Evolutionary conservation across 192 early-diverging fungal species (phyloP), one percentile per base, ranked within the genome.

Genomic region (Coemansia asiatica): DNA sequence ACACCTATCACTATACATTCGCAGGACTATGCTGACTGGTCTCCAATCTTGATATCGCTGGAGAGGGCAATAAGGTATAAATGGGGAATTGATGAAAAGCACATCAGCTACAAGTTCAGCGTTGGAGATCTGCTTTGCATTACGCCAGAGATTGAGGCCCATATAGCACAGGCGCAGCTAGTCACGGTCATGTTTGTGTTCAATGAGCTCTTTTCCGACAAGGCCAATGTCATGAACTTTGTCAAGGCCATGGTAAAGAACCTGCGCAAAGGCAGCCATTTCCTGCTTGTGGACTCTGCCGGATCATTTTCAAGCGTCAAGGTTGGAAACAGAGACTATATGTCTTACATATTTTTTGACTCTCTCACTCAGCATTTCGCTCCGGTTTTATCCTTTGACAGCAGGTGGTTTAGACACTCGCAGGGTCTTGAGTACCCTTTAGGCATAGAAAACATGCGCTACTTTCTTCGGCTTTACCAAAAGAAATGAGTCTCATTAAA

Each of bases 141-240:
- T 12, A 65, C 75, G 15, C 60, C 74, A n/a, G 66, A 75, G 7
- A 66, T 89, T 0, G 68, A 85, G 56, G 29, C 63, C 16, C 55
- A 68, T 5, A 83, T 95, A 6, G 66, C 79, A 3, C 60, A 76
- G 22, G 86, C 92, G 2, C 75, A 87, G 63, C 64, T 96, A 47
- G 89, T 94, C 21, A 96, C 94, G 2, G 87, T 90, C 33, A 89
- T 95, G 84, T 98, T 96, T 86, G 85, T 96, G 0, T 83, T 98
- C 82, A 96, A 96, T 69, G 95, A 98, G 67, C 74, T 98, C 18
- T 90, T 98, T 73, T 72, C 86, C 2, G 85, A 87, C 64, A 95
- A 96, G 68, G 67, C 67, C 33, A 69, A 83, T 19, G 90, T 94
- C 49, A 92, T 94, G 82, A 71, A 75, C 46, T 82, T 98, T 63